Conservation (phyloP, 768 basidiomycete species). For the Hericium alpestre region DNA sequence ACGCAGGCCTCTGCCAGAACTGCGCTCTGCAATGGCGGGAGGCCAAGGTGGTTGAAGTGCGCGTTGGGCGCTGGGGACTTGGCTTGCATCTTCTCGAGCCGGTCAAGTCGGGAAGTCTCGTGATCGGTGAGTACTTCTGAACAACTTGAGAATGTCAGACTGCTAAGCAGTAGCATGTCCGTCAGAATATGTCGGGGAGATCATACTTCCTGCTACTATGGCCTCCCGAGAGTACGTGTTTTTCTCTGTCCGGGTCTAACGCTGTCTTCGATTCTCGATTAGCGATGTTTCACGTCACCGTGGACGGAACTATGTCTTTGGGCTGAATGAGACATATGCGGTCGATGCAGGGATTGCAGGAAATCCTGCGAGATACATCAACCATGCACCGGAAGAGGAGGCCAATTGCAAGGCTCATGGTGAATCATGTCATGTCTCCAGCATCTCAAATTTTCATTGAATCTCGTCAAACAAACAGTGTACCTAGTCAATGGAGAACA, state of each 20-base stretch:
- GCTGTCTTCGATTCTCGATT: too few species aligned
- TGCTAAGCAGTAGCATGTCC: background rate
- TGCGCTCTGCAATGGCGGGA: background rate
- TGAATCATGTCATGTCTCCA: background rate
- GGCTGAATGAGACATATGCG: background rate
- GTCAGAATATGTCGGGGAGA: background rate
- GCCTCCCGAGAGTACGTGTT: background rate
- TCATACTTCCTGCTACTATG: background rate
- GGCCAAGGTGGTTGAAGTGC: background rate
- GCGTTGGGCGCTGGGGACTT: background rate
- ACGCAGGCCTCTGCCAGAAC: background rate
- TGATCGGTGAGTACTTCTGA: background rate
- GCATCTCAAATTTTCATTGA: background rate
- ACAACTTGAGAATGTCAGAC: background rate
- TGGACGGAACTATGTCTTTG: background rate
- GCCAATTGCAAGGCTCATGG: background rate
- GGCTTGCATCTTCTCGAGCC: background rate
- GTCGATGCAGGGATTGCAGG: background rate
- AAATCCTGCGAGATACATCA: background rate
- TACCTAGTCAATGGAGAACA: background rate
- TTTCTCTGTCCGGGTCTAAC: too few species aligned
- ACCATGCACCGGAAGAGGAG: background rate
- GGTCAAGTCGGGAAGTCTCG: background rate
- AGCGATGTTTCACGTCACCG: background rate
- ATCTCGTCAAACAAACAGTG: background rate